A percentile compares a stretch with the other conserved stretches of the same genome.
These are phyloP conservation scores for Boletus bicolor DNA, from an alignment of 768 basidiomycete species.

Conservation along the genomic window DNA sequence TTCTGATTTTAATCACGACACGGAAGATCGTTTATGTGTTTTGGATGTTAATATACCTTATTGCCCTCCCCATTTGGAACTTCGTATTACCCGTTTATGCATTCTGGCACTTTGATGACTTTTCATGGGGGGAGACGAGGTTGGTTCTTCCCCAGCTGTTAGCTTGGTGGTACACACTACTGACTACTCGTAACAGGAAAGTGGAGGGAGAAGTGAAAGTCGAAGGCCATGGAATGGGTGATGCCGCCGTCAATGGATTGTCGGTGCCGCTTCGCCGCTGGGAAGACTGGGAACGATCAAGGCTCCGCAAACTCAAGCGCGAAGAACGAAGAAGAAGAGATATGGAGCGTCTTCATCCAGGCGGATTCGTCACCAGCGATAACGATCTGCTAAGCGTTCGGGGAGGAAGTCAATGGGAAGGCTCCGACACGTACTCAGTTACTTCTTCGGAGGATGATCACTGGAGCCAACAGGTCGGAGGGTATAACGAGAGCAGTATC, in stretches of 20 bases:
- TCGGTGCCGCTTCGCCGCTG: conserved; percentile 92
- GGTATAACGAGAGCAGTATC: conserved; percentile 82
- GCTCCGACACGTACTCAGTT: conserved; percentile 78
- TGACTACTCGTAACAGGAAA: conserved; percentile 54
- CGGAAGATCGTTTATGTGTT: conserved; percentile 93
- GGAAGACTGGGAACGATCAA: conserved; percentile 99
- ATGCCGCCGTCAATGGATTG: conserved; percentile 46
- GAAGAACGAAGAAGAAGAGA: conserved; percentile 82
- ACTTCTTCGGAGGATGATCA: conserved; percentile 91
- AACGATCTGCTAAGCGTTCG: conserved; percentile 60
- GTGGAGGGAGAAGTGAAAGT: conserved; percentile 89
- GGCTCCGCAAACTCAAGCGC: conserved; percentile 84
- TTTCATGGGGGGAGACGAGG: conserved; percentile 99
- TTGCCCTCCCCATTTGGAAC: conserved; percentile 95
- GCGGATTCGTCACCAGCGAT: conserved; percentile 61
- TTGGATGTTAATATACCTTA: conserved; percentile 96
- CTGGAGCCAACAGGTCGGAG: conserved; percentile 94
- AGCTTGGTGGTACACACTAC: background rate
- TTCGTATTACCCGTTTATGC: conserved; percentile 91
- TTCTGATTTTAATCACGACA: conserved; percentile 92
- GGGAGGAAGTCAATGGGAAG: conserved; percentile 65
- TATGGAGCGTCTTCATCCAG: conserved; percentile 73
- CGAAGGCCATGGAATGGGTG: conserved; percentile 72
- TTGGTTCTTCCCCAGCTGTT: conserved; percentile 34
- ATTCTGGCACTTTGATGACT: conserved; percentile 99